Conservation (phyloP, 441 rosid species). For the Hura crepitans region DNA sequence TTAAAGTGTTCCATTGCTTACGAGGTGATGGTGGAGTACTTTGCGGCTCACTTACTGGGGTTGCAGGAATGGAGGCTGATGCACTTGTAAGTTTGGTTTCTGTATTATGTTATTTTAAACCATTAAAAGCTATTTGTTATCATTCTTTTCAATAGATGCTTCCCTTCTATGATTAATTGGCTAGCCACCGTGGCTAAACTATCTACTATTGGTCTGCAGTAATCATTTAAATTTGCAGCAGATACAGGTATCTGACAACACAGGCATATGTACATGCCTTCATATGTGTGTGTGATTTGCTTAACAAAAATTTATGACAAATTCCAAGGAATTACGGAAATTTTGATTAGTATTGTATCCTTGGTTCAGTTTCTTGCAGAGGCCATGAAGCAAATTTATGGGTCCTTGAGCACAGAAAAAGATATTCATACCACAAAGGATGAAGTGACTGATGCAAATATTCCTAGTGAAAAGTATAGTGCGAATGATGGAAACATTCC, state of each 20-base stretch:
- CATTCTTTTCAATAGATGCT: background rate
- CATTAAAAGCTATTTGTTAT: background rate
- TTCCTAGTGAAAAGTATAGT: constrained; percentile 43
- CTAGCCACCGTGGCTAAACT: background rate
- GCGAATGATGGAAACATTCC: constrained; percentile 56
- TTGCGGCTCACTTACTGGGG: constrained; percentile 91
- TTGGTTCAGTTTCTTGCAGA: constrained; percentile 96
- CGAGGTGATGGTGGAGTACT: constrained; percentile 99
- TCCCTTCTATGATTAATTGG: constrained; percentile 3
- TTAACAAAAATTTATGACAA: background rate
- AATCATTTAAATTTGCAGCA: background rate
- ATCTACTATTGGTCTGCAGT: background rate
- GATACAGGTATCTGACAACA: background rate
- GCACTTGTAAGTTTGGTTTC: constrained; percentile 67
- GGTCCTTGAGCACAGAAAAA: constrained; percentile 52
- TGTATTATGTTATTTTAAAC: constrained; percentile 11
- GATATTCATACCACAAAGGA: constrained; percentile 64
- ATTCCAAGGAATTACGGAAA: background rate
- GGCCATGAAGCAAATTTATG: constrained; percentile 71
- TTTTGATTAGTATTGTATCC: constrained; percentile 28
- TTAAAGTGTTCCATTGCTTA: constrained; percentile 83
- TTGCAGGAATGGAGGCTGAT: constrained; percentile 98
- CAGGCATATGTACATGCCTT: background rate
- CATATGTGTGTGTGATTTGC: background rate
- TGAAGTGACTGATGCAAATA: constrained; percentile 53